Evolutionary conservation across 2,329 filamentous ascomycete species (phyloP).

Genomic region (Graphilbum ipis-grandicollis): DNA sequence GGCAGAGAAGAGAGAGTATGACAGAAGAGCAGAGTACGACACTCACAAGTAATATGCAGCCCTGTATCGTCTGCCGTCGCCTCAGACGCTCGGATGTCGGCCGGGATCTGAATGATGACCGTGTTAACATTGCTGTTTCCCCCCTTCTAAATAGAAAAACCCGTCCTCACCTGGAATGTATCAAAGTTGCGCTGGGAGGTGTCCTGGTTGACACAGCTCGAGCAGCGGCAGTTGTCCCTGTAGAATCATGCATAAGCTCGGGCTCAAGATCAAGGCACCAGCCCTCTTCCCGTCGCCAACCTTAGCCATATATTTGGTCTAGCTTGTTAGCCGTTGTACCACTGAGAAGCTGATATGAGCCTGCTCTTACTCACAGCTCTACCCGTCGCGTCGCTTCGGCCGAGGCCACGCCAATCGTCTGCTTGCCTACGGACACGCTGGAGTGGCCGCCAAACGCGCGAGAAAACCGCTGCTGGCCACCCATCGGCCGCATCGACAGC

Average conservation of each 20-base stretch:
- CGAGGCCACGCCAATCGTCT: constrained; percentile 8
- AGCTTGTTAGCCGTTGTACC: too few relatives aligned
- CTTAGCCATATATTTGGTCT: constrained; percentile 11
- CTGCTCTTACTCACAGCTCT: constrained; percentile 7
- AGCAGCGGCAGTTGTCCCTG: constrained; percentile 59
- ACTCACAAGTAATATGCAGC: constrained; percentile 32
- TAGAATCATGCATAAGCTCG: too few relatives aligned
- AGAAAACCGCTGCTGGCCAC: too few relatives aligned
- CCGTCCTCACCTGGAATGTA: constrained; percentile 40
- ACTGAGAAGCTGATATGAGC: too few relatives aligned
- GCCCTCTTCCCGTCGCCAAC: constrained; percentile 1
- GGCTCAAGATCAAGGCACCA: too few relatives aligned
- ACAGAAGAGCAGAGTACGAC: background rate
- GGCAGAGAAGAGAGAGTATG: too few relatives aligned
- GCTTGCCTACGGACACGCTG: constrained; percentile 1
- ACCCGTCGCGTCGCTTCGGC: constrained; percentile 9
- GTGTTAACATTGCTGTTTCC: constrained; percentile 2
- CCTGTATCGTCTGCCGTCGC: constrained; percentile 18
- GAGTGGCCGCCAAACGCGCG: constrained; percentile 3
- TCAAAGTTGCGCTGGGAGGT: constrained; percentile 54
- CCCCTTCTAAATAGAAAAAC: constrained; percentile 1
- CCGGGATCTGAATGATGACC: constrained; percentile 24
- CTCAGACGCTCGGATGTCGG: constrained; percentile 19
- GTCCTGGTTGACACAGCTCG: constrained; percentile 46
- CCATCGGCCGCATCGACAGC: too few relatives aligned